Percentiles rank a stretch among this genome's conserved stretches.
Conservation (phyloP, 202 grass and related monocot species). For the Thinopyrum obtusiflorum region DNA sequence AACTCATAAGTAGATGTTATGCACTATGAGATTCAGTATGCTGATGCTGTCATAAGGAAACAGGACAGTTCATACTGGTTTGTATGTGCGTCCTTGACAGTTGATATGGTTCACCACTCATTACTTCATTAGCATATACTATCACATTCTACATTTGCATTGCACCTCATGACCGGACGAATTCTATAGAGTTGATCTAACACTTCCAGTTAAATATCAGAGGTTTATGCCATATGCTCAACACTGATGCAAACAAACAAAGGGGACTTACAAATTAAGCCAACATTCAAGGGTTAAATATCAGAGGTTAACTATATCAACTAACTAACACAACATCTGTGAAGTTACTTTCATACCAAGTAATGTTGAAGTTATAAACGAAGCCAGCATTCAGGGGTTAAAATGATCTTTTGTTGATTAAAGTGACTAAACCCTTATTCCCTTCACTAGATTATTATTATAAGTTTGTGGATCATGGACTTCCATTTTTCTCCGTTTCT, state of each 20-base stretch:
- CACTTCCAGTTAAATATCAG: not conserved
- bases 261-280: not conserved
- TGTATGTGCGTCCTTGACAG: not conserved
- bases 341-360: not conserved
- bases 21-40: not conserved
- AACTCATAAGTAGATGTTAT: not conserved
- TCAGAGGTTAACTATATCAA: not conserved
- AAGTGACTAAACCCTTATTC: not conserved
- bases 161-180: not conserved
- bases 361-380: not conserved
- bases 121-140: not conserved
- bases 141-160: not conserved
- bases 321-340: not conserved
- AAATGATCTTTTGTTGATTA: not conserved
- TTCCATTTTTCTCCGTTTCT: not conserved
- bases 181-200: constrained; percentile 1
- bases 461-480: not conserved
- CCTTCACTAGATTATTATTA: not conserved
- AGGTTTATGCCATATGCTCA: not conserved
- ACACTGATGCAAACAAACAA: not conserved
- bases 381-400: not conserved
- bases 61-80: constrained; percentile 3
- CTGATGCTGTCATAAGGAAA: constrained; percentile 3
- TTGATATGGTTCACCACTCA: not conserved
- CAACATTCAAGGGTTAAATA: too few species aligned